Evolutionary conservation across 306 rosid species (phyloP), one percentile per base, ranked within the genome.

Genomic region (Rosa chinensis): DNA sequence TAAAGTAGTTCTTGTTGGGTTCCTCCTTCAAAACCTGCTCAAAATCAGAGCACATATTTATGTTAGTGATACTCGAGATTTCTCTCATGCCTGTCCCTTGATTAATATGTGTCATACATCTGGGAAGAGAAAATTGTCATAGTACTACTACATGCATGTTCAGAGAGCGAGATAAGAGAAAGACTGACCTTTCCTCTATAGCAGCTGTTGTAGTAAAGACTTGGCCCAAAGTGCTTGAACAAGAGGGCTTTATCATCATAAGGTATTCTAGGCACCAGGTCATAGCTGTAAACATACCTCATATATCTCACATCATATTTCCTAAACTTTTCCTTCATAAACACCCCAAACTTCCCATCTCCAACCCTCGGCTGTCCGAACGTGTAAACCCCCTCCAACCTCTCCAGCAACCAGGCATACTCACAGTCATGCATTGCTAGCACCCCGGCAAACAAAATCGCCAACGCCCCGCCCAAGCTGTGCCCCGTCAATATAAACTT

Each of bases 291-390:
- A 61, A 88, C 91, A 39, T 77, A 85, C 78, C 94, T 82, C 55
- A 66, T 10, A 74, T 89, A 90, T 72, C 23, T 88, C 35, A 94
- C 92, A 52, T 87, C 78, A 71, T 85, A 85, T 68, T 72, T 52
- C 16, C 40, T 56, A 59, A 89, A 5, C 78, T 76, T 88, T 5
- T 79, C 79, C 42, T 72, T 75, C 93, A 91, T 86, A 77, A 80
- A 92, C 18, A 87, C 82, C 20, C 94, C 97, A 74, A 89, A 89
- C 40, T 70, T 16, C 21, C 62, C 4, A 42, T 90, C 92, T 32
- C 97, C 97, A 5, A 91, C 97, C 73, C 97, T 87, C 16, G 98
- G 98, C 77, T 91, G 97, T 44, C 98, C 93, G 84, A 88, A 93
- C 0, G 94, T 91, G 81, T 91, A 91, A 77, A 93, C 91, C 58